Conservation (phyloP, 2,329 filamentous ascomycete species). For the Xylariales sp. region DNA sequence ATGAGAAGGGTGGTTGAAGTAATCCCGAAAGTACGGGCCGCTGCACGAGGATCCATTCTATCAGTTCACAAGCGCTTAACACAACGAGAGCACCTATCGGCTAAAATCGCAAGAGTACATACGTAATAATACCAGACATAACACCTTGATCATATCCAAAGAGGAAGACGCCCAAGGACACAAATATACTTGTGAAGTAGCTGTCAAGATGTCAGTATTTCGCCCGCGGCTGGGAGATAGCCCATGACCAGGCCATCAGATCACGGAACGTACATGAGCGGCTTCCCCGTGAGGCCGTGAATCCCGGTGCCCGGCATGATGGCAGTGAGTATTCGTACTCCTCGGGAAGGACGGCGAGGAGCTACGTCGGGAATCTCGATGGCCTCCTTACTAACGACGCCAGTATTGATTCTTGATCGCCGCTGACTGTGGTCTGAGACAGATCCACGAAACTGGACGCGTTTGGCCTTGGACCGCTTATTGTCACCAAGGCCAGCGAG, state of each 20-base stretch:
- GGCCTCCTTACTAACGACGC: slow-evolving; percentile 63
- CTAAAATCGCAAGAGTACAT: slow-evolving; percentile 27
- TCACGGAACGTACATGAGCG: slow-evolving; percentile 65
- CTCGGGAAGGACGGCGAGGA: slow-evolving; percentile 58
- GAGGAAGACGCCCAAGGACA: slow-evolving; percentile 80
- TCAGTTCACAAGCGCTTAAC: slow-evolving; percentile 8
- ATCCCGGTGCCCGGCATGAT: slow-evolving; percentile 83
- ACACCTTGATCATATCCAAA: slow-evolving; percentile 90
- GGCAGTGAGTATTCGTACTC: slow-evolving; percentile 67
- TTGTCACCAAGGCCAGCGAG: slow-evolving; percentile 45
- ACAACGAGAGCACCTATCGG: too few relatives aligned
- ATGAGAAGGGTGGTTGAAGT: slow-evolving; percentile 83
- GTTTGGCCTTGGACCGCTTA: slow-evolving; percentile 49
- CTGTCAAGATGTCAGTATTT: slow-evolving; percentile 38
- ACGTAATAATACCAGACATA: slow-evolving; percentile 73
- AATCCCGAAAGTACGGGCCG: slow-evolving; percentile 81
- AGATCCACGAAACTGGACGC: slow-evolving; percentile 62
- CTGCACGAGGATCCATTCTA: slow-evolving; percentile 38
- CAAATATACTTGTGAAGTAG: slow-evolving; percentile 92
- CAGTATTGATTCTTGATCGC: slow-evolving; percentile 31
- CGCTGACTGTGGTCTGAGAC: slow-evolving; percentile 33
- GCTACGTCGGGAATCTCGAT: slow-evolving; percentile 74
- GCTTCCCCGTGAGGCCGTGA: slow-evolving; percentile 92
- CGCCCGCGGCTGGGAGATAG: neutral
- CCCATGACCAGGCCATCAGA: neutral